Evolutionary conservation across 805 yeast species (phyloP), one percentile per base, ranked within the genome.

Genomic region (Kregervanrija delftensis): DNA sequence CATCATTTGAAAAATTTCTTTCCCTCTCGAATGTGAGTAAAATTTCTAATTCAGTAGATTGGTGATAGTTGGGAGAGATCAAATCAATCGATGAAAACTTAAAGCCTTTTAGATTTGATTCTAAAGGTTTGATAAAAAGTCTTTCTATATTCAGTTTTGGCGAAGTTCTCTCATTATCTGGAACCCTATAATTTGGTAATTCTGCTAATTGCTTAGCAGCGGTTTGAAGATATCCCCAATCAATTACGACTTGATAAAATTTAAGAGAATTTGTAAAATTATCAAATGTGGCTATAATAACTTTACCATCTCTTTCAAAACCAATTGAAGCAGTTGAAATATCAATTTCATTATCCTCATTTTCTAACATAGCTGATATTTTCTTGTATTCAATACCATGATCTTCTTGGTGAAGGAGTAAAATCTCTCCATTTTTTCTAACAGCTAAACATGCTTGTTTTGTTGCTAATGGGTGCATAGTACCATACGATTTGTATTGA

Each of bases 401-500:
- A 48, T 75, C 81, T 14, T 80, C 78, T 57, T 82, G 91, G 56
- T 75, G 82, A 67, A 80, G 79, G 30, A 83, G 60, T 17, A 72
- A 66, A 35, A 81, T 61, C 44, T 70, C 67, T 1, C 93, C 95
- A 51, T 79, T 76, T 44, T 73, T 69, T 37, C 91, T 69, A 35
- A 86, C 65, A 1, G 79, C 79, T 17, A 86, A 63, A 53, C 88
- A 79, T 2, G 90, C 93, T 46, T 83, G 83, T 50, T 82, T 83
- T 3, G 82, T 71, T 12, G 73, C 60, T 17, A 79, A 63, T 3
- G 95, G 93, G 60, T 86, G 93, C 52, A 77, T 65, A 1, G 80
- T 74, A 5, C 87, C 86, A 44, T 67, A 66, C 0, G 86, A 71
- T 53, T 72, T 75, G 48, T 73, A 74, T 56, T 79, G 87, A 40